These are phyloP conservation scores for Chlorencoelia australis DNA, from an alignment of 2,329 filamentous ascomycete genomes.

Conservation along the genomic window DNA sequence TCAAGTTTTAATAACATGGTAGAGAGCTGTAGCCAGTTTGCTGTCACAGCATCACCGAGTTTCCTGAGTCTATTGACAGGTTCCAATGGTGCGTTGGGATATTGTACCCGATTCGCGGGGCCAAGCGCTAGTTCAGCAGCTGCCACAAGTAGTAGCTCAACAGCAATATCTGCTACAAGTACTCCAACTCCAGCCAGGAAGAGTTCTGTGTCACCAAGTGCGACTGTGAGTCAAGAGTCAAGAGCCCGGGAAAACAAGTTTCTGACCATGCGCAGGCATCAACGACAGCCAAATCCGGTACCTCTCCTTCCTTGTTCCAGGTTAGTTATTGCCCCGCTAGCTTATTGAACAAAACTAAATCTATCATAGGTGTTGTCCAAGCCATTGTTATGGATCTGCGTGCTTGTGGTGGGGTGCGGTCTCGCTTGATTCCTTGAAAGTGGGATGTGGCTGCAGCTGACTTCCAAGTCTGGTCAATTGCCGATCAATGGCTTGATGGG, in stretches of 20 bases:
- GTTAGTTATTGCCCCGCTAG: not conserved
- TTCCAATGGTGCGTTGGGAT: not conserved
- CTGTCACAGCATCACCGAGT: slow-evolving; percentile 1
- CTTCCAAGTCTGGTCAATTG: no score
- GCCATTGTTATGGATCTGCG: not conserved
- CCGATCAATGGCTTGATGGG: no score
- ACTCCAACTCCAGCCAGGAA: not conserved
- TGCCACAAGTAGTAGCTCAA: not conserved
- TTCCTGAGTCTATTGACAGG: slow-evolving; percentile 1
- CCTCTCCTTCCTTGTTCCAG: not conserved
- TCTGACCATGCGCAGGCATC: not conserved
- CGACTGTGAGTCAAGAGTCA: not conserved
- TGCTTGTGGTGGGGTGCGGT: not conserved
- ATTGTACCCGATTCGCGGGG: not conserved
- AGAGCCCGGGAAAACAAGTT: not conserved
- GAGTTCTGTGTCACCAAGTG: not conserved
- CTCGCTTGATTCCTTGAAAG: not conserved
- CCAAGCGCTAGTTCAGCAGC: not conserved
- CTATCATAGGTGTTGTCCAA: not conserved
- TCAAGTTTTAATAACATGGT: not conserved
- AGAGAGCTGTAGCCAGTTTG: not conserved
- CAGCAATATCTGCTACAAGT: not conserved
- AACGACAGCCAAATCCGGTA: not conserved
- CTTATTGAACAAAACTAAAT: not conserved
- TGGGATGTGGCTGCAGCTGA: no score